Evolutionary conservation across 331 rosid species (phyloP), one percentile per base, ranked within the genome.

Genomic region (Saraca asoca): DNA sequence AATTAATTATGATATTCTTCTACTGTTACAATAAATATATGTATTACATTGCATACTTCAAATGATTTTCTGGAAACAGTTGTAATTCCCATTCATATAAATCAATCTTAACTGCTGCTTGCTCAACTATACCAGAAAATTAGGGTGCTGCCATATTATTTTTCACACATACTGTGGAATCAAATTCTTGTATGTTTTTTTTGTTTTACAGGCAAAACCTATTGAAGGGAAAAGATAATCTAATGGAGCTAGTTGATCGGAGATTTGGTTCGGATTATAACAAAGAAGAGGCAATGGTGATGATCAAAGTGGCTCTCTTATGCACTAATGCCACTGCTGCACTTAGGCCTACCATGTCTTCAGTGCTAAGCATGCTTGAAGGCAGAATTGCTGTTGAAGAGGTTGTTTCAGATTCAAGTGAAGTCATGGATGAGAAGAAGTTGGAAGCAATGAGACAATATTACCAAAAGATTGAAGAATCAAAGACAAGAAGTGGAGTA

Each of bases 301-400:
- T 79, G 59, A 79, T 82, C 68, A 57, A 76, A 4, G 67, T 79
- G 51, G 82, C 80, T 66, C 80, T 83, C 46, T 78, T 68, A 6
- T 79, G 87, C 67, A 17, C 80, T 5, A 62, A 73, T 57, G 72
- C 18, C 9, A 46, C 78, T 51, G 37, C 84, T 42, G 56, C 85
- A 4, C 50, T 9, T 33, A 72, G 85, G 60, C 82, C 87, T 5
- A 5, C 64, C 57, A 83, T 83, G 82, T 73, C 87, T 9, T 64
- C 76, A 0, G 85, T 76, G 9, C 84, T 83, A 56, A 80, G 85
- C 77, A 74, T 83, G 78, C 76, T 83, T 9, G 88, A 73, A 67
- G 85, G 88, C 18, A 56, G 18, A 13, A 52, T 48, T 39, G 53
- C 15, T 13, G 58, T 80, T 45, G 62, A 64, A 37, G 81, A 83